Evolutionary conservation across 208 protist species (phyloP), one percentile per base, ranked within the genome.

Genomic region (Polymyxa betae): DNA sequence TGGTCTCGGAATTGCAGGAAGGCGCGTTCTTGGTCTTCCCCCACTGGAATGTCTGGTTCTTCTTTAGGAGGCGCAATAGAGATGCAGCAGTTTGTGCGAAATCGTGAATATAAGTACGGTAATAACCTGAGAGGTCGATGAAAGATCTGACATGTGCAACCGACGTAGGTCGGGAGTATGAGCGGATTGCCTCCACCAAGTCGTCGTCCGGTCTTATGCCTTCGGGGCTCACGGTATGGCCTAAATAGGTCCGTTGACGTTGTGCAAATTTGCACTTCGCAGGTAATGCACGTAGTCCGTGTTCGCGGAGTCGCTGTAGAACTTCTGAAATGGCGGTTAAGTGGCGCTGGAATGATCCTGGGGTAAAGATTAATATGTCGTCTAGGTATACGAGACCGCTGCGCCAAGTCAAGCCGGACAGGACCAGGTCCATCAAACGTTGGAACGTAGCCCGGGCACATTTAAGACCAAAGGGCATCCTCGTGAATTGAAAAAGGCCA

Each of bases 361-460:
- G 54, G 54, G 54, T 66, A 29, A 66, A 66, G 16, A 66, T 66
- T 66, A 66, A 29, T 16, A 66, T 66, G 54, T 66, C 54, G 54
- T 66, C 54, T 16, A 66, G 54, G 54, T 66, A 66, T 16, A 66
- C 54, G 29, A 66, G 54, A 29, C 54, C 16, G 29, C 20, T 66
- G 54, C 54, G 54, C 54, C 54, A 66, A 16, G 54, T 66, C 20
- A 66, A 29, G 54, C 54, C 54, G 54, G 54, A 16, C 54, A 66
- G 29, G 29, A 66, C 54, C 20, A 66, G 16, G 54, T 66, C 54
- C 54, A 66, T 66, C 54, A 66, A 29, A 29, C 54, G 54, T 66
- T 66, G 54, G 54, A 66, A 66, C 29, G 54, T 66, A 29, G 54
- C 54, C 54, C 16, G 29, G 16, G 54, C 54, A 29, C 54, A 66